Conservation (phyloP, 345 rosid genomes). For the Diplotaxis tenuifolia region DNA sequence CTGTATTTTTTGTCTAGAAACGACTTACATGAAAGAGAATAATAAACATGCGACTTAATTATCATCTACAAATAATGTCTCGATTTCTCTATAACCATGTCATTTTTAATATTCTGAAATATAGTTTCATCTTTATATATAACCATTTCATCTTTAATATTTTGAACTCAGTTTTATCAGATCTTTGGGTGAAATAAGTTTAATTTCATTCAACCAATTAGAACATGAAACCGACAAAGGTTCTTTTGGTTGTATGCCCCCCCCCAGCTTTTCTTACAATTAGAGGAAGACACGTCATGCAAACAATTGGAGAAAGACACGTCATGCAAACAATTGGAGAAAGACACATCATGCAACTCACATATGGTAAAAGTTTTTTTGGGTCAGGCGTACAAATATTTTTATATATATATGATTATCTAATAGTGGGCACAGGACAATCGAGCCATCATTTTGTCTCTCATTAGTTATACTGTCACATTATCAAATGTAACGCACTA, state of each 20-base stretch:
- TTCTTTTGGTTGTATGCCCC: slow-evolving; percentile 5
- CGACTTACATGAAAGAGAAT: not conserved
- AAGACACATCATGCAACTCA: slow-evolving; percentile 29
- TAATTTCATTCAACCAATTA: slow-evolving; percentile 14
- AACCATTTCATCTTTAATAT: not conserved
- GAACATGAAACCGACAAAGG: slow-evolving; percentile 10
- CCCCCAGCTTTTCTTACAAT: not conserved
- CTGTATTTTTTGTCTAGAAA: not conserved
- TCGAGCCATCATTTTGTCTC: not conserved
- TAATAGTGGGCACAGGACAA: slow-evolving; percentile 2
- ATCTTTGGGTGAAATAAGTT: not conserved
- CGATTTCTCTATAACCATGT: not conserved
- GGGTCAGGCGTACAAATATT: not conserved
- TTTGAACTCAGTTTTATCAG: not conserved
- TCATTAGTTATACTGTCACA: slow-evolving; percentile 9
- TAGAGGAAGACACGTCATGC: not conserved
- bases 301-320: slow-evolving; percentile 9
- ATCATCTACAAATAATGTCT: not conserved
- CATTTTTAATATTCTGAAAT: not conserved
- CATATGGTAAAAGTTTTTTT: not conserved
- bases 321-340: slow-evolving; percentile 14
- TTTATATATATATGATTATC: not conserved
- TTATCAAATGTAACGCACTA: not conserved
- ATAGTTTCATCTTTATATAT: not conserved
- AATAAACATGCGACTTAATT: not conserved